Conservation (phyloP, 1,139 yeast species). For the Debaryomycetaceae sp. region DNA sequence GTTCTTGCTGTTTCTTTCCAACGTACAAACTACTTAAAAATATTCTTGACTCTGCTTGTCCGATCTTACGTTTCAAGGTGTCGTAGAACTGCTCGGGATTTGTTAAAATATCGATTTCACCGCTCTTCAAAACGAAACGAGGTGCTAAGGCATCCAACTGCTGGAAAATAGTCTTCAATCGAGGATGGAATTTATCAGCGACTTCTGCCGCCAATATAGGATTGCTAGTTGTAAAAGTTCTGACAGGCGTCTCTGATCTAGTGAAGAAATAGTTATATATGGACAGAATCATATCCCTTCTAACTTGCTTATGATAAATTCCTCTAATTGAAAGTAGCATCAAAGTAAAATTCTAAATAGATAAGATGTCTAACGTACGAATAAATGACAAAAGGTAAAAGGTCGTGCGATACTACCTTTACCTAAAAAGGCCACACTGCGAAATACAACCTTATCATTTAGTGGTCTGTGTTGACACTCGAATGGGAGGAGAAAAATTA, state of each 20-base stretch:
- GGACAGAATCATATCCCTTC: conserved; percentile 13
- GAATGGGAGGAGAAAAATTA: neutral
- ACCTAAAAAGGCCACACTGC: neutral
- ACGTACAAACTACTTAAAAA: conserved; percentile 84
- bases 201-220: conserved; percentile 13
- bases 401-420: neutral
- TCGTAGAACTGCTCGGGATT: conserved; percentile 71
- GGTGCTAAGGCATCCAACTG: conserved; percentile 70
- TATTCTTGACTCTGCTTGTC: conserved; percentile 53
- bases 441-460: neutral
- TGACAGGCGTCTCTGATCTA: conserved; percentile 3
- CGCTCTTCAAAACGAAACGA: conserved; percentile 56
- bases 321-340: conserved; percentile 5
- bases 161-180: conserved; percentile 45
- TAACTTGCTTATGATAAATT: conserved; percentile 1
- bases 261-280: conserved; percentile 12
- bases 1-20: conserved; percentile 78
- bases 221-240: conserved; percentile 30
- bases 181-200: conserved; percentile 41
- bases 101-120: conserved; percentile 59
- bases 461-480: neutral
- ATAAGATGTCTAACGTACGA: neutral
- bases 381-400: neutral
- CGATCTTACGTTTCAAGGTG: conserved; percentile 54
- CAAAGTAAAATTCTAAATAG: neutral